Evolutionary conservation across 2,329 filamentous ascomycete species (phyloP).

Genomic region (Cordyceps javanica): DNA sequence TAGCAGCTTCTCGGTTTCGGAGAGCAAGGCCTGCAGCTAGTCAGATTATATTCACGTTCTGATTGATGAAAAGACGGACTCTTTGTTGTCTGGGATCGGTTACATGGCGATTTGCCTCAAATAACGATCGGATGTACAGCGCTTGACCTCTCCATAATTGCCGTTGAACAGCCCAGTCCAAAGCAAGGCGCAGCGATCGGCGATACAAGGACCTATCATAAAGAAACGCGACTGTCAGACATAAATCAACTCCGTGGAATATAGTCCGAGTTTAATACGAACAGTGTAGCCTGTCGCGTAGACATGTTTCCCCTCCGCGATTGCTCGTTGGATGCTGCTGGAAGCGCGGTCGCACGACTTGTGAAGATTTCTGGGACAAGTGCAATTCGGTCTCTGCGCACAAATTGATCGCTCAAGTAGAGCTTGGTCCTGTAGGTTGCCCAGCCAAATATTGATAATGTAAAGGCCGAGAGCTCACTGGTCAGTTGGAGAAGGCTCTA

Average conservation of each 20-base stretch:
- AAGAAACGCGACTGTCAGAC: not conserved
- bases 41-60: not conserved
- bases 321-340: not conserved
- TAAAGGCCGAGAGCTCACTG: not conserved
- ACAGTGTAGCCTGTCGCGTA: constrained; percentile 46
- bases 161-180: constrained; percentile 93
- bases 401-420: not conserved
- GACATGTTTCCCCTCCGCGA: constrained; percentile 27
- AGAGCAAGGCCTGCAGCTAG: constrained; percentile 62
- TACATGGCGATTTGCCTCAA: constrained; percentile 86
- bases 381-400: not conserved
- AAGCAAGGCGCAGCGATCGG: constrained; percentile 82
- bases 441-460: not conserved
- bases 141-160: constrained; percentile 94
- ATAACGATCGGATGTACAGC: constrained; percentile 88
- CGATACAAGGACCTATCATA: constrained; percentile 70
- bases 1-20: constrained; percentile 81
- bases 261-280: constrained; percentile 23
- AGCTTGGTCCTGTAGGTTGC: not conserved
- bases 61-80: constrained; percentile 42
- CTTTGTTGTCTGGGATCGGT: constrained; percentile 79
- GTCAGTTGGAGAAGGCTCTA: not conserved
- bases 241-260: not conserved
- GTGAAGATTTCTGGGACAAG: no score
- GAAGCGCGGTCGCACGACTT: not conserved